Percentiles rank a stretch among this genome's conserved stretches.
Evolutionary conservation across 805 yeast species (phyloP).

Genomic region (Kodamaea kaohsiungensis): DNA sequence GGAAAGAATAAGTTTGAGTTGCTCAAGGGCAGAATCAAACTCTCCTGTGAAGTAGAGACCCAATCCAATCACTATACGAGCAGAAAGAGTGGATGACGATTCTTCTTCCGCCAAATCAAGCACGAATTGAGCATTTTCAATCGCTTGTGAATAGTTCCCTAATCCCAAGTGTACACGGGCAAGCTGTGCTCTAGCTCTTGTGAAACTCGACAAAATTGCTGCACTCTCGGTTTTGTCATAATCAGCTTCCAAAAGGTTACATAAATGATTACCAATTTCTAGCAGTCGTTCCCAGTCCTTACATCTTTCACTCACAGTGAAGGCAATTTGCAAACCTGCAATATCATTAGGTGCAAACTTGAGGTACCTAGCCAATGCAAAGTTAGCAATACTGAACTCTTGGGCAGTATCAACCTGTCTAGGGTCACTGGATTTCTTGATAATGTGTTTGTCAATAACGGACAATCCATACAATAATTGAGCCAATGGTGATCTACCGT

Average conservation of each 20-base stretch:
- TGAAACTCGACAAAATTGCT: constrained; percentile 48
- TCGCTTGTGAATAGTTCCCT: constrained; percentile 54
- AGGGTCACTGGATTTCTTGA: constrained; percentile 46
- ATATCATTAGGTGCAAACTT: constrained; percentile 60
- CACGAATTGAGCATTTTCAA: constrained; percentile 60
- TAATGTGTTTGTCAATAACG: constrained; percentile 46
- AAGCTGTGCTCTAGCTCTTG: constrained; percentile 63
- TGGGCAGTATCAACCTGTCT: constrained; percentile 61
- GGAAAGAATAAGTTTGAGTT: constrained; percentile 62
- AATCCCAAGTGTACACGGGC: constrained; percentile 71
- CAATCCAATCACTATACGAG: constrained; percentile 71
- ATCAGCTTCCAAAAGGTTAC: constrained; percentile 49
- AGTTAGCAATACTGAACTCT: constrained; percentile 64
- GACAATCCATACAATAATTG: constrained; percentile 71
- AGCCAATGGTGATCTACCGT: constrained; percentile 68
- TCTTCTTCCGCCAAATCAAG: constrained; percentile 46
- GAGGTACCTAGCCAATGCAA: constrained; percentile 65
- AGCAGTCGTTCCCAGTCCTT: constrained; percentile 60
- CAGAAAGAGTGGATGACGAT: constrained; percentile 48
- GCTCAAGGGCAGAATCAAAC: constrained; percentile 64
- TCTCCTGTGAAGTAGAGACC: constrained; percentile 62
- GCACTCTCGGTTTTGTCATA: constrained; percentile 60
- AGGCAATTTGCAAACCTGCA: constrained; percentile 56
- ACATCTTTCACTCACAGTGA: constrained; percentile 66
- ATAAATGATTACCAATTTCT: constrained; percentile 46